phyloP scores from a whole-genome alignment of 2,329 filamentous ascomycete species.

The Lachnellula occidentalis region DNA sequence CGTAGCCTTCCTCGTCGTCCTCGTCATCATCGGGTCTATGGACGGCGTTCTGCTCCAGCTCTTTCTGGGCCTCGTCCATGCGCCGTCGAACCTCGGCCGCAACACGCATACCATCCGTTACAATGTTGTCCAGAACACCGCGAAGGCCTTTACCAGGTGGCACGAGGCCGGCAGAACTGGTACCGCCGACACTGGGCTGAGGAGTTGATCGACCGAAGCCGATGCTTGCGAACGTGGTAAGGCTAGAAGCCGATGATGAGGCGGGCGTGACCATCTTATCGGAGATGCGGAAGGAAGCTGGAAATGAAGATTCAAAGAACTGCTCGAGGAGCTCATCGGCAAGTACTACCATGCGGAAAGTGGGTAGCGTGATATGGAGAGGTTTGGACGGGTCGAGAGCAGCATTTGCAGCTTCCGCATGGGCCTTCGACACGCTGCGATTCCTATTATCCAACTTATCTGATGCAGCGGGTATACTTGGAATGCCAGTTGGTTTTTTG shows the following conservation, averaged over 20 bases:
- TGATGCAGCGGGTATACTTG: constrained; percentile 18
- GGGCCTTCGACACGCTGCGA: constrained; percentile 52
- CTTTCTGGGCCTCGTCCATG: constrained; percentile 93
- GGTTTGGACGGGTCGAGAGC: constrained; percentile 91
- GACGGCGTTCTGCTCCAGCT: constrained; percentile 79
- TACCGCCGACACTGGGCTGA: constrained; percentile 32
- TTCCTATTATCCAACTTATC: constrained; percentile 8
- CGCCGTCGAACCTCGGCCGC: constrained; percentile 84
- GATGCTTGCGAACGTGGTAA: constrained; percentile 80
- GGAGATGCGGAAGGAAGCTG: constrained; percentile 83
- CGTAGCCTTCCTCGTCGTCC: constrained; percentile 62
- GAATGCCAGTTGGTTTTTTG: constrained; percentile 25
- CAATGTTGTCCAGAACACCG: constrained; percentile 94
- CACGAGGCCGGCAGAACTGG: constrained; percentile 27
- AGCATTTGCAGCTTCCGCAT: constrained; percentile 75
- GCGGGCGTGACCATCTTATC: constrained; percentile 45
- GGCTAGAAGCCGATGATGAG: constrained; percentile 54
- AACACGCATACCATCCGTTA: constrained; percentile 94
- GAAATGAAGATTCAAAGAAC: constrained; percentile 96
- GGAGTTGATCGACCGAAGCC: constrained; percentile 47
- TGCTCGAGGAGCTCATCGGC: constrained; percentile 93
- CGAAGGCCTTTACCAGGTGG: constrained; percentile 66
- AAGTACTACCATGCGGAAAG: constrained; percentile 97
- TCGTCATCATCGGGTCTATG: constrained; percentile 62
- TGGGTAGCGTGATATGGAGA: constrained; percentile 90